Percentiles rank a stretch among this genome's conserved stretches.
phyloP scores from a whole-genome alignment of 768 basidiomycete genomes.

The Calocera cornea region DNA sequence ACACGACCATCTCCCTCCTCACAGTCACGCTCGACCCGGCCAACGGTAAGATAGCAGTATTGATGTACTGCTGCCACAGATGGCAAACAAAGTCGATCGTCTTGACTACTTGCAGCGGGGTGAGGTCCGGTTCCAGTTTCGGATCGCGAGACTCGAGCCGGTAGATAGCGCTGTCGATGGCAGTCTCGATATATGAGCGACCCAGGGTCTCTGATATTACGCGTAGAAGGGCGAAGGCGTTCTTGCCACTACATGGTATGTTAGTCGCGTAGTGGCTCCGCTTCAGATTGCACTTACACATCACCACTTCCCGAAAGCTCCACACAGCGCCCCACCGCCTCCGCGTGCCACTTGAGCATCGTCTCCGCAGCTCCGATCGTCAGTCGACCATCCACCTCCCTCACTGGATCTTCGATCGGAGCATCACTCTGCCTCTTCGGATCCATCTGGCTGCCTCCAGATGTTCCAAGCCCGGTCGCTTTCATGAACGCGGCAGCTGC shows the following conservation, averaged over 20 bases:
- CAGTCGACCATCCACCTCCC: constrained; percentile 71
- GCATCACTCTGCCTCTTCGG: constrained; percentile 28
- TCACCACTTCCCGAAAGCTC: constrained; percentile 74
- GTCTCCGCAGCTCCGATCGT: constrained; percentile 66
- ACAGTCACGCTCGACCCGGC: constrained; percentile 70
- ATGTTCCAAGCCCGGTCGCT: constrained; percentile 55
- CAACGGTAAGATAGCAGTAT: constrained; percentile 77
- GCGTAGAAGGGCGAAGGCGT: constrained; percentile 67
- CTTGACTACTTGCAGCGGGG: constrained; percentile 48
- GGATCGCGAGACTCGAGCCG: constrained; percentile 60
- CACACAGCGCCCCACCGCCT: constrained; percentile 86
- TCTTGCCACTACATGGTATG: constrained; percentile 54
- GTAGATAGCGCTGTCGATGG: constrained; percentile 68
- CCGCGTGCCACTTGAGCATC: constrained; percentile 96
- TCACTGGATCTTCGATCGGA: constrained; percentile 48
- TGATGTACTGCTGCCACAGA: constrained; percentile 93
- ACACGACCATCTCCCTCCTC: constrained; percentile 82
- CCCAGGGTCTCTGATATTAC: constrained; percentile 80
- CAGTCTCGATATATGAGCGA: constrained; percentile 74
- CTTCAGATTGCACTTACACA: constrained; percentile 44
- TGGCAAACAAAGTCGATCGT: constrained; percentile 79
- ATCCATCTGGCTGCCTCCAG: constrained; percentile 15
- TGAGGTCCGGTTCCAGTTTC: constrained; percentile 68
- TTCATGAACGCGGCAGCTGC: constrained; percentile 82
- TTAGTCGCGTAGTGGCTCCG: neutral